Evolutionary conservation across 2,329 filamentous ascomycete species (phyloP).

Genomic region (Phyllosticta citriasiana): DNA sequence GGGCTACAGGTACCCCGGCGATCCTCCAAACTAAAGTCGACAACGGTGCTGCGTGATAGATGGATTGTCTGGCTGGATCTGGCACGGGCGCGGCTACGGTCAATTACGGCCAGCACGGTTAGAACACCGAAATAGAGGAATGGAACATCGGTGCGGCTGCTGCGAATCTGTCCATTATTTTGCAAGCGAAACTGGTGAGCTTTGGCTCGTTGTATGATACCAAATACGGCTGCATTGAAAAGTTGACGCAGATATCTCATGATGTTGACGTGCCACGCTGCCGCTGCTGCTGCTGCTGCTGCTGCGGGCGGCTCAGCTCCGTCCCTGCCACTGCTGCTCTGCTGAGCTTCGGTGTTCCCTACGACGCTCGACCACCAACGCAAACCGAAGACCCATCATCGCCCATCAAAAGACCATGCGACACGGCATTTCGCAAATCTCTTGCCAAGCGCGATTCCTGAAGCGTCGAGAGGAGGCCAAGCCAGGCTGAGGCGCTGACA

Average conservation of each 20-base stretch:
- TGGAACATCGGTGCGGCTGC: background rate
- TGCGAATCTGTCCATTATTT: background rate
- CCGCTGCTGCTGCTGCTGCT: background rate
- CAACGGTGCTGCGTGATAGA: background rate
- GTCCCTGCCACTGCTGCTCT: background rate
- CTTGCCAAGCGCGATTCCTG: background rate
- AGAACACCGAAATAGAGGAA: background rate
- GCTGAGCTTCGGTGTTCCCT: background rate
- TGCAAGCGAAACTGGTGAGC: background rate
- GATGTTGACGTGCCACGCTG: background rate
- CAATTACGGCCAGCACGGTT: background rate
- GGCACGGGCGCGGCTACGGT: background rate
- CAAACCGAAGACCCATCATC: background rate
- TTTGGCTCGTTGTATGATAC: background rate
- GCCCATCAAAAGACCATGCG: background rate
- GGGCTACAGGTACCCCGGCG: background rate
- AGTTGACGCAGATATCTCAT: background rate
- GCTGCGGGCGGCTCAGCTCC: background rate
- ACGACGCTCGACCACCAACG: background rate
- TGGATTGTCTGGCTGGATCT: background rate
- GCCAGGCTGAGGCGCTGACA: constrained; percentile 4
- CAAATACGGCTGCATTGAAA: background rate
- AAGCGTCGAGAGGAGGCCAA: background rate
- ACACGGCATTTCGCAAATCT: background rate
- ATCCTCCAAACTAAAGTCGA: background rate